phyloP scores from a whole-genome alignment of 768 basidiomycete genomes.

The Lactarius indigo region DNA sequence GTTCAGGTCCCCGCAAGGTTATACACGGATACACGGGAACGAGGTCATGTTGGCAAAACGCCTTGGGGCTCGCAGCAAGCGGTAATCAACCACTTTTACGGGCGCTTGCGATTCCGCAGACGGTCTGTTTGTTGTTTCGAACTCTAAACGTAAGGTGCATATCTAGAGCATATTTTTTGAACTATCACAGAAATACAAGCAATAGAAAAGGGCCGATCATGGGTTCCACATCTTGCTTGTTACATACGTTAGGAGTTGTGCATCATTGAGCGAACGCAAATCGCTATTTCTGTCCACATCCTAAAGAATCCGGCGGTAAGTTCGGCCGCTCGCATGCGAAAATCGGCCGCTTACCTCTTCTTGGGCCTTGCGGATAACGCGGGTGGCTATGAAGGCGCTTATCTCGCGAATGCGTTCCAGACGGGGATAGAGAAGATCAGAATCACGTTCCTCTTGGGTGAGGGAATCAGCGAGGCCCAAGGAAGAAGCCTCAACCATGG shows the following conservation, averaged over 20 bases:
- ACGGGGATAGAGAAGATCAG: conserved; percentile 77
- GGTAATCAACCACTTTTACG: not conserved
- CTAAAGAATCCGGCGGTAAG: conserved; percentile 23
- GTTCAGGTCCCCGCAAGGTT: not conserved
- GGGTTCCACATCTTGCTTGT: conserved; percentile 74
- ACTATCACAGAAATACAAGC: conserved; percentile 8
- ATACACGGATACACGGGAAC: not conserved
- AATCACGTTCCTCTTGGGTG: conserved; percentile 59
- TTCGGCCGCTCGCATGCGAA: conserved; percentile 1
- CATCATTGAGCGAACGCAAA: conserved; percentile 56
- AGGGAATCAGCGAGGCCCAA: conserved; percentile 75
- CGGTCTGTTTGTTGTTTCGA: conserved; percentile 5
- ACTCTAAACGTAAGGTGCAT: conserved; percentile 3
- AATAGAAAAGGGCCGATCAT: conserved; percentile 16
- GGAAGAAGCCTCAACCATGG: conserved; percentile 87
- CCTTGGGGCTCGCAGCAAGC: not conserved
- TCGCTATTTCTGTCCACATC: conserved; percentile 32
- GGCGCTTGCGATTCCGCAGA: not conserved
- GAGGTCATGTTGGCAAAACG: not conserved
- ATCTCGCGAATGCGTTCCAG: conserved; percentile 85
- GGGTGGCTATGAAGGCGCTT: conserved; percentile 65
- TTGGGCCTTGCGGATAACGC: conserved; percentile 80
- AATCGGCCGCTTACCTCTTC: conserved; percentile 48
- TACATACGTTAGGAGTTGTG: conserved; percentile 51
- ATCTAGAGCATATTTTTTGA: conserved; percentile 8